These are phyloP conservation scores for Sporopachydermia quercuum DNA, from an alignment of 805 yeast species.

Conservation along the genomic window DNA sequence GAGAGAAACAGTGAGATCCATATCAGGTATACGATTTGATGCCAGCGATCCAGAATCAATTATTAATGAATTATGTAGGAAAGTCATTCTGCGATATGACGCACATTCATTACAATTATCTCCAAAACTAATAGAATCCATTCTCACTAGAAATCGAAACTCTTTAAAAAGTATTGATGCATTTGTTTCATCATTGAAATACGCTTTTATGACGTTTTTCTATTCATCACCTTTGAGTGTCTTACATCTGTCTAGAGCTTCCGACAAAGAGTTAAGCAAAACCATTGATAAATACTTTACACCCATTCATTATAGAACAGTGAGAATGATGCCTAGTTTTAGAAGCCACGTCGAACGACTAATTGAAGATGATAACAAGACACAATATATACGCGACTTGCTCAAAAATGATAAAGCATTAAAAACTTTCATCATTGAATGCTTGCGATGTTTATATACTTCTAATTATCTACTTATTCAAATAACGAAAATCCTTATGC, in stretches of 20 bases:
- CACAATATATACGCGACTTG: conserved; percentile 7
- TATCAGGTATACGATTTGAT: conserved; percentile 13
- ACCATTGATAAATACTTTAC: conserved; percentile 4
- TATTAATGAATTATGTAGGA: conserved; percentile 9
- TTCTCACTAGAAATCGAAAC: conserved; percentile 10
- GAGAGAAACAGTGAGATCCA: conserved; percentile 12
- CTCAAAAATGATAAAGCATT: conserved; percentile 12
- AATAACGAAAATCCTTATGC: neutral
- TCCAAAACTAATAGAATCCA: conserved; percentile 11
- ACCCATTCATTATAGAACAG: conserved; percentile 12
- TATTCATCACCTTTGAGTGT: conserved; percentile 22
- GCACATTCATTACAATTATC: conserved; percentile 9
- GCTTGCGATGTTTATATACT: neutral
- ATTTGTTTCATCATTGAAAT: conserved; percentile 13
- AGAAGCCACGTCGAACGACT: conserved; percentile 11
- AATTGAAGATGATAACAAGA: conserved; percentile 5
- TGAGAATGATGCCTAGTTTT: conserved; percentile 24
- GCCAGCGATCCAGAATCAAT: conserved; percentile 5
- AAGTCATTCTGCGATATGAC: conserved; percentile 8
- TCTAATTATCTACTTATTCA: neutral
- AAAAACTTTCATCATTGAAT: neutral
- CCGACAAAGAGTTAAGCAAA: conserved; percentile 2
- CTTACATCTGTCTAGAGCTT: conserved; percentile 4
- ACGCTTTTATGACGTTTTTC: conserved; percentile 20
- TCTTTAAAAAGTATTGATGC: conserved; percentile 13